Conservation (phyloP, 2,329 filamentous ascomycete genomes). For the Didymosphaeria variabile region DNA sequence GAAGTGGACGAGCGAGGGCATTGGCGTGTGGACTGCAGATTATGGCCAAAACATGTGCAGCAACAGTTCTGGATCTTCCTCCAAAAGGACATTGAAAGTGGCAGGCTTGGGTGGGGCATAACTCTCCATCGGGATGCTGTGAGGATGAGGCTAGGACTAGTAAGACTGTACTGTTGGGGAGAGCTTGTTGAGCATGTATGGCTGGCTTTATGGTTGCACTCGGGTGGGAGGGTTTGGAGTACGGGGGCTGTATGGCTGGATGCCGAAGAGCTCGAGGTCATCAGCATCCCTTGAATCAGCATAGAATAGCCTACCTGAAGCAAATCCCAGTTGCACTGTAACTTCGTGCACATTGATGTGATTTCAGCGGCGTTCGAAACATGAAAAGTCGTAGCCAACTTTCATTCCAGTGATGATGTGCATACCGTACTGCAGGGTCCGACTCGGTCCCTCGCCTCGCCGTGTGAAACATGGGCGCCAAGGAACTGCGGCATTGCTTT, state of each 20-base stretch:
- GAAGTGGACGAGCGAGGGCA: conserved; percentile 75
- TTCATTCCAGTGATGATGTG: not conserved
- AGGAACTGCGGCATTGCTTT: conserved; percentile 1
- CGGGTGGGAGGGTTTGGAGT: conserved; percentile 67
- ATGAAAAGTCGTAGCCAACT: not conserved
- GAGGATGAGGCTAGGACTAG: conserved; percentile 40
- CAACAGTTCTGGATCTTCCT: conserved; percentile 70
- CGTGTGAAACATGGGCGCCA: conserved; percentile 6
- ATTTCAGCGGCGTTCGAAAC: not conserved
- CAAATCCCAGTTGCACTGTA: not conserved
- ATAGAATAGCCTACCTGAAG: not conserved
- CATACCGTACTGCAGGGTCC: conserved; percentile 1
- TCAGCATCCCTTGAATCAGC: conserved; percentile 56
- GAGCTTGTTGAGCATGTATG: conserved; percentile 77
- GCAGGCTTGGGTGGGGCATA: conserved; percentile 73
- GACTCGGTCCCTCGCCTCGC: conserved; percentile 6
- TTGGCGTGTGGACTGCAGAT: conserved; percentile 72
- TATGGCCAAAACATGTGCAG: conserved; percentile 62
- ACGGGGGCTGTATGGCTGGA: conserved; percentile 73
- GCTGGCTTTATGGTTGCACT: conserved; percentile 77
- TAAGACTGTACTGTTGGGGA: conserved; percentile 83
- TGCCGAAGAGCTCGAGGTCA: conserved; percentile 64
- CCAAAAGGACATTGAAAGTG: conserved; percentile 65
- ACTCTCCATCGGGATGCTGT: conserved; percentile 58
- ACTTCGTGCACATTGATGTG: not conserved